phyloP scores from a whole-genome alignment of 164 flowering plant species.

The Dillenia turbinata region DNA sequence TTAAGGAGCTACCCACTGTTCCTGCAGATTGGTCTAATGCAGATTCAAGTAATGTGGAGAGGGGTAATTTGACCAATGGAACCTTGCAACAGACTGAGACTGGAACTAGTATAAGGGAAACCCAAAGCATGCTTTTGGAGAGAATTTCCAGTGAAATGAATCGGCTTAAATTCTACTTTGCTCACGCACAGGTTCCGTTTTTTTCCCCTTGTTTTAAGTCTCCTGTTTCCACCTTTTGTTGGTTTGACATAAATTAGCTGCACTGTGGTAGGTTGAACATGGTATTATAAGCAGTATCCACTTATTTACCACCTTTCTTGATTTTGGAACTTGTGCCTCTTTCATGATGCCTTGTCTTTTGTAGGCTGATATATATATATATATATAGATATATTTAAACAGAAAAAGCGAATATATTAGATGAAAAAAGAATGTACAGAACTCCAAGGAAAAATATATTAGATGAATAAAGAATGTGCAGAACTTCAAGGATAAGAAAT shows the following conservation, averaged over 20 bases:
- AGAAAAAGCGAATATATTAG: no score
- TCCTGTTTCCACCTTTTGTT: background rate
- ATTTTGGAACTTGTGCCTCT: no score
- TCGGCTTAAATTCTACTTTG: slow-evolving; percentile 80
- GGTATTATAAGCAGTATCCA: no score
- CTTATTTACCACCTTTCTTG: no score
- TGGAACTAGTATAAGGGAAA: slow-evolving; percentile 76
- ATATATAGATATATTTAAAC: no score
- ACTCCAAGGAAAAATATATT: no score
- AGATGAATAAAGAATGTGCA: no score
- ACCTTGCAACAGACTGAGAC: slow-evolving; percentile 51
- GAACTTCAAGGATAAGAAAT: no score
- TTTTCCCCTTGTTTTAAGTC: slow-evolving; percentile 12
- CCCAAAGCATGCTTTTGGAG: slow-evolving; percentile 96
- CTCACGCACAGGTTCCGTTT: slow-evolving; percentile 93
- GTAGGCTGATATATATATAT: no score
- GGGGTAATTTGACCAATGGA: slow-evolving; percentile 43
- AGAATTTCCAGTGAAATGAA: slow-evolving; percentile 99
- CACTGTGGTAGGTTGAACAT: no score
- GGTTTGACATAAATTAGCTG: background rate
- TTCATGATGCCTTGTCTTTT: no score
- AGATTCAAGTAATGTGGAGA: slow-evolving; percentile 37
- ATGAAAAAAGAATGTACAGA: no score
- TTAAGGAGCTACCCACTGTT: slow-evolving; percentile 30
- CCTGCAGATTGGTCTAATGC: slow-evolving; percentile 66